phyloP scores from a whole-genome alignment of 2,329 filamentous ascomycete species.

The Colletotrichum siamense region DNA sequence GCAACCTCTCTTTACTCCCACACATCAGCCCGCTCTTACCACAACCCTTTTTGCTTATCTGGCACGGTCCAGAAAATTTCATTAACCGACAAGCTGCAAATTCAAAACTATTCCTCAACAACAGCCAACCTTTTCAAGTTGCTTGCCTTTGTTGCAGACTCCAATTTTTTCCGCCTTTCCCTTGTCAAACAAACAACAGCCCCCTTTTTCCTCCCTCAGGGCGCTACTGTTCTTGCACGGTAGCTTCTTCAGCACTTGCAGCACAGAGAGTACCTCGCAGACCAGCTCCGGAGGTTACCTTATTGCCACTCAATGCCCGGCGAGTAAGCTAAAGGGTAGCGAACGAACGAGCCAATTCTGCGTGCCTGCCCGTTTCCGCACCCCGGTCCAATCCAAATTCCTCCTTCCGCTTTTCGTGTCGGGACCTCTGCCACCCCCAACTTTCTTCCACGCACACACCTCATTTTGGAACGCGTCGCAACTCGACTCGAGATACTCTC shows the following conservation, averaged over 20 bases:
- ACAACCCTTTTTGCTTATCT: not conserved
- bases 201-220: not conserved
- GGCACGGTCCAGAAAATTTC: not conserved
- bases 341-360: slow-evolving; percentile 16
- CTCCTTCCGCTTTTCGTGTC: slow-evolving; percentile 21
- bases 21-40: not conserved
- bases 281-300: not conserved
- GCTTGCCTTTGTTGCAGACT: not conserved
- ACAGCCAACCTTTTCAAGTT: not conserved
- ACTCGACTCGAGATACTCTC: not conserved
- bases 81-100: not conserved
- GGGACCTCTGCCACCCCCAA: slow-evolving; percentile 11
- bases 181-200: not conserved
- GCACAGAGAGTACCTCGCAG: not conserved
- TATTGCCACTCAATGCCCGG: slow-evolving; percentile 21
- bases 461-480: slow-evolving; percentile 20
- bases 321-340: slow-evolving; percentile 17
- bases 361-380: slow-evolving; percentile 13
- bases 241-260: not conserved
- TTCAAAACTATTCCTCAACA: not conserved
- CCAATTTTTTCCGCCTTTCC: not conserved
- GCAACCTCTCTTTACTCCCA: not conserved
- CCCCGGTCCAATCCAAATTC: slow-evolving; percentile 9
- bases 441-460: slow-evolving; percentile 11
- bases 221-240: not conserved